These are phyloP conservation scores for Thymus mandschuricus DNA, from an alignment of 257 asterid species.

Conservation along the genomic window DNA sequence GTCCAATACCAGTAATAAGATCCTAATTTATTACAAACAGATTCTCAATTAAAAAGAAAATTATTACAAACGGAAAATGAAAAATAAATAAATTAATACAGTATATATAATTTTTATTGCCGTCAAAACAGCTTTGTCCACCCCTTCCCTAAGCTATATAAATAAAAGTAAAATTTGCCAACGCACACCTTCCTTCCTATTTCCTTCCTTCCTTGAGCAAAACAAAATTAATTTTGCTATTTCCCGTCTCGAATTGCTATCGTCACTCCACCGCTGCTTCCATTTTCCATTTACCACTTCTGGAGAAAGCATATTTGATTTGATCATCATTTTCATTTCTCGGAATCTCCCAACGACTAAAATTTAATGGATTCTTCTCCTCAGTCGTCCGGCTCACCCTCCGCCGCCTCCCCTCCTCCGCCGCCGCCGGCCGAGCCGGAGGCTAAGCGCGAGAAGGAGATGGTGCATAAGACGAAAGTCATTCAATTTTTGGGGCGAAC, in stretches of 20 bases:
- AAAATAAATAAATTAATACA: too few species aligned
- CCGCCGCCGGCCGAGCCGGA: constrained; percentile 33
- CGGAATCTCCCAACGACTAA: constrained; percentile 4
- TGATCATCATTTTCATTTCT: constrained; percentile 12
- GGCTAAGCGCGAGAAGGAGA: constrained; percentile 49
- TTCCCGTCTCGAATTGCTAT: constrained; percentile 19
- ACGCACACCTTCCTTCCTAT: not conserved
- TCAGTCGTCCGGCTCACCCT: constrained; percentile 34
- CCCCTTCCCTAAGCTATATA: too few species aligned
- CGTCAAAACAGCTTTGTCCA: constrained; percentile 25
- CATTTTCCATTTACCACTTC: not conserved
- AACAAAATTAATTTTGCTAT: constrained; percentile 24
- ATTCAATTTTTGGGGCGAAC: constrained; percentile 84
- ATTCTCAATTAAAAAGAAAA: too few species aligned
- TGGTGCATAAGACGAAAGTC: constrained; percentile 70
- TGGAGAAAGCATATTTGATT: constrained; percentile 26
- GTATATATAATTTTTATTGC: constrained; percentile 4
- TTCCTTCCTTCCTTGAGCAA: too few species aligned
- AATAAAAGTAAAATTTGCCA: not conserved
- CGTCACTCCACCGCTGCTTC: constrained; percentile 30
- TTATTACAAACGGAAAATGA: too few species aligned
- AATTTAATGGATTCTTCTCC: constrained; percentile 40
- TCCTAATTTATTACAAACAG: too few species aligned
- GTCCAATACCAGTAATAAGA: too few species aligned
- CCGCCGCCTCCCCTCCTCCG: constrained; percentile 26